Conservation (phyloP, 305 asterid genomes). For the Solanum aculeatissimum region DNA sequence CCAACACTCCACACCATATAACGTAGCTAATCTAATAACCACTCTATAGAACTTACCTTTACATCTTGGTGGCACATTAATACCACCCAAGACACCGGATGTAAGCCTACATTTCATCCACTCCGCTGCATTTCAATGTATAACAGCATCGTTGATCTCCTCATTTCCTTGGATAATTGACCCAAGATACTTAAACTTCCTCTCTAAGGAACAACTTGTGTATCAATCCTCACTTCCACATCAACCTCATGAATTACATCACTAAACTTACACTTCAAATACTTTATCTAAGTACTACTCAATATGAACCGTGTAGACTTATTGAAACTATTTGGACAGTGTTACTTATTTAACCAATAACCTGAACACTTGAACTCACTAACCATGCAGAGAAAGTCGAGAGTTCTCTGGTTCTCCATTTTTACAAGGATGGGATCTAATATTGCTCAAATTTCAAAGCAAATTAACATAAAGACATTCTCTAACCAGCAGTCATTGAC, state of each 20-base stretch:
- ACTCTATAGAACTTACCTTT: neutral
- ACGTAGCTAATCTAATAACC: neutral
- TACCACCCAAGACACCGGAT: neutral
- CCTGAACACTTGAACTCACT: neutral
- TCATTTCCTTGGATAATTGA: neutral
- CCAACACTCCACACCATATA: neutral
- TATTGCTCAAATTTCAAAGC: neutral
- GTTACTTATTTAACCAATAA: neutral
- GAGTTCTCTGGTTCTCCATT: neutral
- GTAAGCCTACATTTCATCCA: neutral
- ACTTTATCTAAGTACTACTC: neutral
- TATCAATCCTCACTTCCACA: neutral
- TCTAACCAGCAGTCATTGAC: neutral
- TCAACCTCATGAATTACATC: neutral
- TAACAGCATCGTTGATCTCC: neutral
- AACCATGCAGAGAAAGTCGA: neutral
- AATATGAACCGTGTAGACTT: neutral
- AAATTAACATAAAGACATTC: neutral
- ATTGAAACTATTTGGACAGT: neutral
- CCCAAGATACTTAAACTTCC: neutral
- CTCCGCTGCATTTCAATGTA: neutral
- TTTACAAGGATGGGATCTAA: neutral
- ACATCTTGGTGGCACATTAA: neutral
- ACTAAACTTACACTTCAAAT: neutral
- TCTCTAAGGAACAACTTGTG: neutral